Evolutionary conservation across 352 stramenopile genomes (phyloP).

Genomic region (Discostella stelligera): DNA sequence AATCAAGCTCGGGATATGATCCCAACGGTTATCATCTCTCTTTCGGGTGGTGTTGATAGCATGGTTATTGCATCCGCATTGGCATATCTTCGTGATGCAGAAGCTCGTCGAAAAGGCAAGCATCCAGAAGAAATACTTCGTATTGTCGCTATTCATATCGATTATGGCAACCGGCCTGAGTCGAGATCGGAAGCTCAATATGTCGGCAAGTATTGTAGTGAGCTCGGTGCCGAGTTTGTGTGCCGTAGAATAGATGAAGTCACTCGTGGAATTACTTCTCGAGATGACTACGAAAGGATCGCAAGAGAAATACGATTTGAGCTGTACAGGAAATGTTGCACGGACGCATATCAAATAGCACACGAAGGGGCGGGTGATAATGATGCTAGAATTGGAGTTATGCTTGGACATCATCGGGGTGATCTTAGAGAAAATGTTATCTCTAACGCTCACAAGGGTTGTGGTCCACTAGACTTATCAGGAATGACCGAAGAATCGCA

Average conservation of each 20-base stretch:
- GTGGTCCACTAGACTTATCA: conserved; percentile 90
- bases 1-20: conserved; percentile 18
- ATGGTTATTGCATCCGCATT: conserved; percentile 96
- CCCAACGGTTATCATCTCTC: conserved; percentile 83
- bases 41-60: conserved; percentile 95
- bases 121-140: conserved; percentile 50
- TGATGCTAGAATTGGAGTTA: conserved; percentile 84
- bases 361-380: not conserved
- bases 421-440: conserved; percentile 98
- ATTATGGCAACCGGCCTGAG: conserved; percentile 95
- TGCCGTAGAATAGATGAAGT: conserved; percentile 90
- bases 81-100: conserved; percentile 81
- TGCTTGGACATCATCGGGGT: conserved; percentile 92
- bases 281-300: conserved; percentile 94
- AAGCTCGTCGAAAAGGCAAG: conserved; percentile 27
- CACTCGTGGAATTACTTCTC: conserved; percentile 87
- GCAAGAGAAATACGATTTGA: conserved; percentile 91
- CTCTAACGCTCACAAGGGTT: conserved; percentile 95
- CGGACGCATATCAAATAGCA: conserved; percentile 23
- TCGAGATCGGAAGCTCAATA: conserved; percentile 90
- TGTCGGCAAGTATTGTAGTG: conserved; percentile 87
- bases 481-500: conserved; percentile 87
- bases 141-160: conserved; percentile 92
- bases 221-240: conserved; percentile 83
- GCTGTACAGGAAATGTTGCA: conserved; percentile 88